Percentiles rank a stretch among this genome's conserved stretches.
Evolutionary conservation across 163 green algal species (phyloP).

Genomic region (Trebouxiophyceae sp.): DNA sequence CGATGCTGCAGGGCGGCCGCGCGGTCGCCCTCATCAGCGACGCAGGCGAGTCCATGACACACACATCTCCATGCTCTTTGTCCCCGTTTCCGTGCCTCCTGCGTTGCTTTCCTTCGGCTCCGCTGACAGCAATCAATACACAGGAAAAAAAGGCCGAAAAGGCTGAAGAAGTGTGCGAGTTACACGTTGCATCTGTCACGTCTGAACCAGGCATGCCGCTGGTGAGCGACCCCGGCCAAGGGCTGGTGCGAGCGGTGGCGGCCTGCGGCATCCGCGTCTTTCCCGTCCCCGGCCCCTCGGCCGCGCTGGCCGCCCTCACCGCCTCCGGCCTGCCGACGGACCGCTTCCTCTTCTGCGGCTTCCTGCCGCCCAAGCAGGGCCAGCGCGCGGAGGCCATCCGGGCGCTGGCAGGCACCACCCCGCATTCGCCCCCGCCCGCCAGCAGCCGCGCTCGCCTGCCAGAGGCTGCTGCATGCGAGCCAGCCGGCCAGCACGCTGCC

Average conservation of each 20-base stretch:
- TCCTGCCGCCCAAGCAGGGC: conserved; percentile 65
- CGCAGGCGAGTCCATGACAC: conserved; percentile 40
- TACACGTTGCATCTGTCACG: too few relatives aligned
- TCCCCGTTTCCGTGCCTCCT: neutral
- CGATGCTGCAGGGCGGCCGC: conserved; percentile 39
- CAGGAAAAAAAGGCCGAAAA: neutral
- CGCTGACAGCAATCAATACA: neutral
- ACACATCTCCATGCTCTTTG: too few relatives aligned
- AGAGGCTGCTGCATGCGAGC: neutral
- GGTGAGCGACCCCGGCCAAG: conserved; percentile 74
- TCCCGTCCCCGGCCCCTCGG: conserved; percentile 71
- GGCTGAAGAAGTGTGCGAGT: too few relatives aligned
- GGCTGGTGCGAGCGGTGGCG: conserved; percentile 47
- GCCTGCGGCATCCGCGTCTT: conserved; percentile 48
- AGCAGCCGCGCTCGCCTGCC: neutral
- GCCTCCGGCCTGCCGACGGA: conserved; percentile 62
- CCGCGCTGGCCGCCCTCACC: conserved; percentile 58
- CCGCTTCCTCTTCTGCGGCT: conserved; percentile 73
- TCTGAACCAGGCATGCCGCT: conserved; percentile 67
- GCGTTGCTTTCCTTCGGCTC: neutral
- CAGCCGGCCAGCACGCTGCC: neutral
- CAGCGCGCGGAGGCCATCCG: conserved; percentile 34
- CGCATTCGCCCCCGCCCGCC: neutral
- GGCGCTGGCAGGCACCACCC: conserved; percentile 13
- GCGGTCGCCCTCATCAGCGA: conserved; percentile 77